Conservation (phyloP, 192 early-diverging fungal species). For the Martensiomyces pterosporus region DNA sequence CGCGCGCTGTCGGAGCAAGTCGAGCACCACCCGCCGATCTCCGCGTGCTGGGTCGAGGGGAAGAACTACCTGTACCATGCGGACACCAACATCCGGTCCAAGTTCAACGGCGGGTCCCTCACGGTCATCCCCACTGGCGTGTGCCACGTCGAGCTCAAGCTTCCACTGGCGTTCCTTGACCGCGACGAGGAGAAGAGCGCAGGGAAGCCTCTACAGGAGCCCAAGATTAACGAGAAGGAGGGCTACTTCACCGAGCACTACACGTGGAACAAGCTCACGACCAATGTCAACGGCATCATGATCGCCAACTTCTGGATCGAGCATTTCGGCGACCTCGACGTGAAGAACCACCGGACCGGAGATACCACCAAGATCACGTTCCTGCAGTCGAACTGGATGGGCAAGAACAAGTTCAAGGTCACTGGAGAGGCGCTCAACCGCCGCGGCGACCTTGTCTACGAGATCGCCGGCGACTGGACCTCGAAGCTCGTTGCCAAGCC, state of each 20-base stretch:
- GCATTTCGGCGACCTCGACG: conserved; percentile 80
- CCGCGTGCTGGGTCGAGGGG: conserved; percentile 82
- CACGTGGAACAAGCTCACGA: conserved; percentile 84
- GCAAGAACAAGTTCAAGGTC: conserved; percentile 61
- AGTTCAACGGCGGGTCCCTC: conserved; percentile 83
- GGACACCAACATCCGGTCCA: conserved; percentile 81
- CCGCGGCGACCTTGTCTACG: conserved; percentile 52
- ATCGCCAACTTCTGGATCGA: conserved; percentile 81
- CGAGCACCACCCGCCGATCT: conserved; percentile 85
- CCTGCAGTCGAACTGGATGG: conserved; percentile 70
- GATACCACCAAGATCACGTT: conserved; percentile 74
- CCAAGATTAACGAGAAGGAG: conserved; percentile 42
- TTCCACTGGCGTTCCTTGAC: conserved; percentile 54
- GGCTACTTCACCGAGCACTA: conserved; percentile 73
- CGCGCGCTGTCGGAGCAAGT: conserved; percentile 87
- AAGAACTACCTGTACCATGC: conserved; percentile 78
- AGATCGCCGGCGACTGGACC: conserved; percentile 67
- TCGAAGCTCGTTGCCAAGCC: conserved; percentile 57
- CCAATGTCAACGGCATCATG: conserved; percentile 83
- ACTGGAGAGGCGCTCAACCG: conserved; percentile 56
- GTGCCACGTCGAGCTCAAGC: conserved; percentile 74
- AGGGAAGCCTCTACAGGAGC: conserved; percentile 21
- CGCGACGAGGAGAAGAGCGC: conserved; percentile 38
- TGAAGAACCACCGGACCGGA: conserved; percentile 78
- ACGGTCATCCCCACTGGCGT: conserved; percentile 76